Evolutionary conservation across 2,329 filamentous ascomycete genomes (phyloP).

Genomic region (Myotisia sp.): DNA sequence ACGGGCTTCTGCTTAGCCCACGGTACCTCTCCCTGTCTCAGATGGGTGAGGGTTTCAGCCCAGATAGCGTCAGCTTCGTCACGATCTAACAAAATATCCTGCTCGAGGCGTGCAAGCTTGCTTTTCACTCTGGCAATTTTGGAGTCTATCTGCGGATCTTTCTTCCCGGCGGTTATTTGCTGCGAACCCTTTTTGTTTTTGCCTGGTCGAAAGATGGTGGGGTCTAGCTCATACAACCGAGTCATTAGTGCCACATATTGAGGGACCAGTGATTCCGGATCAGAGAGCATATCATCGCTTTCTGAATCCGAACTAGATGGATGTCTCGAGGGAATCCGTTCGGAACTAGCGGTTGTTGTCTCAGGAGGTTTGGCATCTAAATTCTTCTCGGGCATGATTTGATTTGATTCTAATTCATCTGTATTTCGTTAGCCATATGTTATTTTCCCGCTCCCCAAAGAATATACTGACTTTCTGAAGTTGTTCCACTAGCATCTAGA

Average conservation of each 20-base stretch:
- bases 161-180: slow-evolving; percentile 4
- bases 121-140: slow-evolving; percentile 52
- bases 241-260: slow-evolving; percentile 63
- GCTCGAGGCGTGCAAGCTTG: slow-evolving; percentile 64
- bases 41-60: slow-evolving; percentile 42
- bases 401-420: too few species aligned
- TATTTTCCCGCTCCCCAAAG: neutral
- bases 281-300: slow-evolving; percentile 50
- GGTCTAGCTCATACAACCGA: slow-evolving; percentile 49
- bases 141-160: slow-evolving; percentile 19
- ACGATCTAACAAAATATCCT: slow-evolving; percentile 61
- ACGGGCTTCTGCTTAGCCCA: slow-evolving; percentile 15
- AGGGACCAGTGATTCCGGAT: slow-evolving; percentile 60
- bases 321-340: too few species aligned
- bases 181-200: slow-evolving; percentile 13
- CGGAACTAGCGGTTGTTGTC: too few species aligned
- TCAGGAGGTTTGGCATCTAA: too few species aligned
- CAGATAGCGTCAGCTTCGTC: slow-evolving; percentile 51
- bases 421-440: too few species aligned
- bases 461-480: too few species aligned
- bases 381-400: too few species aligned
- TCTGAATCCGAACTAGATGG: slow-evolving; percentile 9
- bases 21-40: slow-evolving; percentile 44
- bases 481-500: neutral
- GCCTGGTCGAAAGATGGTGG: slow-evolving; percentile 36